phyloP scores from a whole-genome alignment of 179 eudicot genomes.

The Amaranthus tricolor region DNA sequence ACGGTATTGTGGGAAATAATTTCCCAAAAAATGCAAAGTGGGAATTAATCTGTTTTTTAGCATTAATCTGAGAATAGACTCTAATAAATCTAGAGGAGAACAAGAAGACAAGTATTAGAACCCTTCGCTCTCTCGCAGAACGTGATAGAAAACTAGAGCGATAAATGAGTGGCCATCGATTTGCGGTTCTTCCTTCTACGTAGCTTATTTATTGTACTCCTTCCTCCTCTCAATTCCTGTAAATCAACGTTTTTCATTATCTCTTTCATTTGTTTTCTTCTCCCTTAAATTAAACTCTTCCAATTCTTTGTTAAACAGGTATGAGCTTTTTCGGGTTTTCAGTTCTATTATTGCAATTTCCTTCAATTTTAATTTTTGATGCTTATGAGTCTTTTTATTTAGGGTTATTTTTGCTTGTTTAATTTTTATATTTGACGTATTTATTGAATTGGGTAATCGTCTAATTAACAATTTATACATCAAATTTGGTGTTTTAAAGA shows the following conservation, averaged over 20 bases:
- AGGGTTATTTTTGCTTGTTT: neutral
- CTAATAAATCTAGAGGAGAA: neutral
- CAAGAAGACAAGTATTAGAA: neutral
- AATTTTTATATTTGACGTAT: neutral
- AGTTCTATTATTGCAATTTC: neutral
- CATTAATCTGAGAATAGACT: too few species aligned
- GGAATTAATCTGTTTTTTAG: too few species aligned
- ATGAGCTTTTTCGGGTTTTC: conserved; percentile 6
- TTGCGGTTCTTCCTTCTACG: conserved; percentile 10
- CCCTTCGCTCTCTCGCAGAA: neutral
- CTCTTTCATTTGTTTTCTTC: conserved; percentile 3
- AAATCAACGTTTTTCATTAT: conserved; percentile 3
- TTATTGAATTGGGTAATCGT: neutral
- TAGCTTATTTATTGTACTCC: conserved; percentile 19
- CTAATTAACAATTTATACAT: too few species aligned
- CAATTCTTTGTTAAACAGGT: neutral
- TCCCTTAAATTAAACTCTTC: neutral
- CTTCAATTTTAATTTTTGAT: neutral
- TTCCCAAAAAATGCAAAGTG: too few species aligned
- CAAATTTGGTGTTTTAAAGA: neutral
- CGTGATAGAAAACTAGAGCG: conserved; percentile 12
- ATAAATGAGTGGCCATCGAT: conserved; percentile 13
- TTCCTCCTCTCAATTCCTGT: conserved; percentile 4
- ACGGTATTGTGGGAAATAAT: too few species aligned
- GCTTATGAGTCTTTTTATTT: neutral